Base-by-base conservation (phyloP, 441 rosid species). In the Melastoma candidum region DNA sequence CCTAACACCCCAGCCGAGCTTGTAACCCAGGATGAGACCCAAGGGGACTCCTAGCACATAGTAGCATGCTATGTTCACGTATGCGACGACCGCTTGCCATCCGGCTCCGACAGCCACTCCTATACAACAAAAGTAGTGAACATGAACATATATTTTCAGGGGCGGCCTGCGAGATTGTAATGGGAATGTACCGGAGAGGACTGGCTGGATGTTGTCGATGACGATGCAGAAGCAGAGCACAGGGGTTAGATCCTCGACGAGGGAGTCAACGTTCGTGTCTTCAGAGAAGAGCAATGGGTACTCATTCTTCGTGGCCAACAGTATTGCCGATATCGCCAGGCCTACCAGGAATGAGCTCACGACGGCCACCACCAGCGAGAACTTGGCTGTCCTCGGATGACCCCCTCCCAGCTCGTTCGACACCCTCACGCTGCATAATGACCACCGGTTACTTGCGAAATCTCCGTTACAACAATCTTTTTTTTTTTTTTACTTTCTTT, bases 21-120 rank as follows among this genome's bases (percentile, higher is more conserved):
- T 66, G 57, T 58, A 78, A 32, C 84, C 88, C 22, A 82, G 57
- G 25, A 67, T 51, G n/a, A 77, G 66, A 47, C 88, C 88, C 26
- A 82, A 46, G 44, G 88, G 88, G 25, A 79, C 53, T 57, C 88
- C 88, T 54, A 79, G 69, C 4, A 71, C 3, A 63, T 82, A 82
- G 46, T 82, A 82, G 46, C 79, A 82, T 0, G 64, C 77, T 8
- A 79, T 68, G 70, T 82, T 82, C 12, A 82, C 77, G 24, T 79
- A 82, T 0, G 88, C 85, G 2, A 82, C 84, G 5, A 32, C 61
- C 7, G 76, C 75, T 67, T 82, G 88, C 88, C 88, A 82, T 64
- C 88, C 88, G 51, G 81, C 82, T 54, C 88, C 88, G 43, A 82
- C 57, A 3, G 88, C 88, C 62, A 82, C 69, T 0, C 85, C 85